Conservation (phyloP, 2,329 filamentous ascomycete genomes). For the Pyricularia grisea region DNA sequence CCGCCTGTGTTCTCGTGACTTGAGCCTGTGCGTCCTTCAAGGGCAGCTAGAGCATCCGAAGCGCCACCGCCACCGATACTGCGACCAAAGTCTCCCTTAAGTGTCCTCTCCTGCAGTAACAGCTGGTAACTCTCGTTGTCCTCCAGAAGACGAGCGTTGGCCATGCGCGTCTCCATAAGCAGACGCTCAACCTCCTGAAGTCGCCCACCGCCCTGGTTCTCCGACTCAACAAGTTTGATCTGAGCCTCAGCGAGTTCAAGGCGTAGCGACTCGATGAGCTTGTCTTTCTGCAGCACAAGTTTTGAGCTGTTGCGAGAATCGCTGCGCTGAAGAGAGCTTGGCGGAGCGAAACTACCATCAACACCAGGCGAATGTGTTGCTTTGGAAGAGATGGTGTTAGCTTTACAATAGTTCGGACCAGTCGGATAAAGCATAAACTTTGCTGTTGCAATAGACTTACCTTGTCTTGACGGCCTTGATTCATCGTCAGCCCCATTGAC, state of each 20-base stretch:
- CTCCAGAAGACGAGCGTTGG: constrained; percentile 92
- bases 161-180: constrained; percentile 86
- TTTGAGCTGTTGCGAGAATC: constrained; percentile 86
- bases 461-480: constrained; percentile 45
- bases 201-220: constrained; percentile 83
- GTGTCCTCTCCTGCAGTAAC: constrained; percentile 84
- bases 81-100: constrained; percentile 76
- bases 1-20: not conserved
- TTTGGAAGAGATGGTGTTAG: constrained; percentile 16
- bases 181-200: constrained; percentile 84
- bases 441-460: constrained; percentile 29
- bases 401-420: not conserved
- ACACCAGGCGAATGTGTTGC: constrained; percentile 55
- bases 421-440: not conserved
- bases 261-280: constrained; percentile 84
- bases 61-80: constrained; percentile 15
- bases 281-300: constrained; percentile 88
- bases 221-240: constrained; percentile 88
- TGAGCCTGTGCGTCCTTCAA: constrained; percentile 42
- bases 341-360: constrained; percentile 74
- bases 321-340: constrained; percentile 74
- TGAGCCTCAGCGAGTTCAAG: constrained; percentile 91
- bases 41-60: constrained; percentile 51
- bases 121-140: constrained; percentile 98
- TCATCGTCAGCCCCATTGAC: constrained; percentile 43